These are phyloP conservation scores for Tricholoma saponaceum DNA, from an alignment of 768 basidiomycete species.

Conservation along the genomic window DNA sequence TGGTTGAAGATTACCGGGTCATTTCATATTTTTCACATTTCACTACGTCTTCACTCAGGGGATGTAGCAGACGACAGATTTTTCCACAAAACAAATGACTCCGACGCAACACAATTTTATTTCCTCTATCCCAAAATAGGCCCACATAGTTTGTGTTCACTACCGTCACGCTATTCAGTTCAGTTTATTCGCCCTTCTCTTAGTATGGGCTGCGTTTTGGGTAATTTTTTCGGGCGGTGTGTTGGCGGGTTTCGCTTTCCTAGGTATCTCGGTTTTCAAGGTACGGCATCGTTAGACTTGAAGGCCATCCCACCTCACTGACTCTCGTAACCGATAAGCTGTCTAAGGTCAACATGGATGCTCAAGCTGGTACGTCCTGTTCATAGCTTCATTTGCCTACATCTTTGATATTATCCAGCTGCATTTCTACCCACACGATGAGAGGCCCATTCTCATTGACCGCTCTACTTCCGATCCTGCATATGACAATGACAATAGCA, in stretches of 20 bases:
- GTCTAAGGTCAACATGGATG: slow-evolving; percentile 56
- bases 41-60: slow-evolving; percentile 44
- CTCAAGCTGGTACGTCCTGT: slow-evolving; percentile 61
- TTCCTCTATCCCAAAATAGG: slow-evolving; percentile 67
- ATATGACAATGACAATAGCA: not conserved
- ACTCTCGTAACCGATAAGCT: slow-evolving; percentile 29
- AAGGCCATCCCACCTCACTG: slow-evolving; percentile 1
- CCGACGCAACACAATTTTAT: slow-evolving; percentile 87
- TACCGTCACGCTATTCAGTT: not conserved
- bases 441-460: not conserved
- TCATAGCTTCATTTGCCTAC: not conserved
- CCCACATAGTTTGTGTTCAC: slow-evolving; percentile 56
- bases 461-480: not conserved
- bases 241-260: slow-evolving; percentile 71
- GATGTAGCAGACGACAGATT: slow-evolving; percentile 93
- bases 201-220: slow-evolving; percentile 88
- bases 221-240: slow-evolving; percentile 73
- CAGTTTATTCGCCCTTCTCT: not conserved
- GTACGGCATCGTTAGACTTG: slow-evolving; percentile 28
- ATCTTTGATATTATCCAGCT: slow-evolving; percentile 30
- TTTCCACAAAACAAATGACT: slow-evolving; percentile 92
- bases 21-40: not conserved
- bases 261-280: slow-evolving; percentile 85
- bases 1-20: slow-evolving; percentile 1
- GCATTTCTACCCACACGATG: slow-evolving; percentile 58